Base-by-base conservation (phyloP, 371 early-diverging fungal genomes). In the Circinella minor region DNA sequence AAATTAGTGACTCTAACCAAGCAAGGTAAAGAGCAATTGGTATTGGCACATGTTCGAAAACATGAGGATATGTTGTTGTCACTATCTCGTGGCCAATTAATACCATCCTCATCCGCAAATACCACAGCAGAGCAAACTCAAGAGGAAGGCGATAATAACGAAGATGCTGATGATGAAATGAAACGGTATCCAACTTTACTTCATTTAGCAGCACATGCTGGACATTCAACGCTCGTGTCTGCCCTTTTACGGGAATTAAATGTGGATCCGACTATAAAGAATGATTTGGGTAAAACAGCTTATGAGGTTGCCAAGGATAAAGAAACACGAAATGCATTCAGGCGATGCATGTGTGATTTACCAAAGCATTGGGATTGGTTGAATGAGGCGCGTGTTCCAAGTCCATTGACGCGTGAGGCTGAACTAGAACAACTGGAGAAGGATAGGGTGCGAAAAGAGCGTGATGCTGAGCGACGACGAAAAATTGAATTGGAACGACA, bases 261-360 rank as follows among this genome's bases (percentile, higher is more conserved):
- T 20, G 95, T 91, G 0, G 93, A 96, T 70, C 96, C 96, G 0
- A 94, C 95, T 0, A 73, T 91, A 4, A 81, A 88, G 15, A 87
- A 81, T 46, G 75, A 83, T 5, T 80, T 80, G 8, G 88, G 90
- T 18, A 85, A 87, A 65, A 91, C 91, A 10, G 91, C 98, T 0
- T 97, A 96, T 71, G 94, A 95, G 48, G 80, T 95, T 7, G 86
- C 93, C 10, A 88, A 83, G 55, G 88, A 90, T 75, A 93, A 94
- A 67, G 84, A 86, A 17, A 90, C 91, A 0, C 83, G 96, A 11
- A 94, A 95, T 73, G 90, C 86, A 0, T 96, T 96, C 76, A 81
- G 93, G 38, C 81, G 94, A 18, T 91, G 85, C 63, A 90, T 92
- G 86, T 81, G 79, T n/a, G 81, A 85, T 46, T 54, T 86, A 7